These are phyloP conservation scores for Nakazawaea wickerhamii DNA, from an alignment of 805 yeast species.

Conservation along the genomic window DNA sequence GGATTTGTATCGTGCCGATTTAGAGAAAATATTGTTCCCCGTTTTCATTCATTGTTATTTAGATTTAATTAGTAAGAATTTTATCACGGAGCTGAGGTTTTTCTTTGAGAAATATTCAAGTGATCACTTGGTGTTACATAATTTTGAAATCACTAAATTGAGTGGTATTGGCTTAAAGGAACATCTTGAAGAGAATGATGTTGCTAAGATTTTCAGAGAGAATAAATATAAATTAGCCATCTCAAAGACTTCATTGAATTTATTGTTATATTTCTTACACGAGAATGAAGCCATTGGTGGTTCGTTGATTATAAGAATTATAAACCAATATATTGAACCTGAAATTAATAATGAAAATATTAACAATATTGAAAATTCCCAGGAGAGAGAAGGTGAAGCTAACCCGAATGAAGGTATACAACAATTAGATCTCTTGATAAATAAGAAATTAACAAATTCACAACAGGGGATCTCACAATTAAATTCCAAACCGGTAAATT, in stretches of 20 bases:
- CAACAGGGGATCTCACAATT: conserved; percentile 27
- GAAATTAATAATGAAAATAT: conserved; percentile 31
- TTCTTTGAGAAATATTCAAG: conserved; percentile 71
- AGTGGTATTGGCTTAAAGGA: conserved; percentile 73
- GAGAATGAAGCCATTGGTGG: conserved; percentile 94
- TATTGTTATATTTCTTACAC: conserved; percentile 79
- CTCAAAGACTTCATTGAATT: conserved; percentile 78
- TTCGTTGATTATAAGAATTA: conserved; percentile 73
- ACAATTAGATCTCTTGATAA: conserved; percentile 32
- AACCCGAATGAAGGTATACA: conserved; percentile 49
- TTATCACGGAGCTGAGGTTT: conserved; percentile 54
- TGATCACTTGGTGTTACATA: conserved; percentile 74
- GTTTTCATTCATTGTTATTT: conserved; percentile 86
- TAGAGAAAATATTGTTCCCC: conserved; percentile 81
- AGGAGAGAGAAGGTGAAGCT: conserved; percentile 45
- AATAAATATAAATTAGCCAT: conserved; percentile 72
- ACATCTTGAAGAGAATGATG: conserved; percentile 76
- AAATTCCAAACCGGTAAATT: conserved; percentile 66
- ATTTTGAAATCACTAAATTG: conserved; percentile 65
- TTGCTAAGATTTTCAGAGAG: conserved; percentile 68
- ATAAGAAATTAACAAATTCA: conserved; percentile 14
- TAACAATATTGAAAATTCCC: conserved; percentile 26
- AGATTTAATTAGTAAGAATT: conserved; percentile 66
- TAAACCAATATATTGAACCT: conserved; percentile 75
- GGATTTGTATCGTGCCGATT: conserved; percentile 86